Conservation (phyloP, 2,329 filamentous ascomycete genomes). For the Neopestalotiopsis sp. region DNA sequence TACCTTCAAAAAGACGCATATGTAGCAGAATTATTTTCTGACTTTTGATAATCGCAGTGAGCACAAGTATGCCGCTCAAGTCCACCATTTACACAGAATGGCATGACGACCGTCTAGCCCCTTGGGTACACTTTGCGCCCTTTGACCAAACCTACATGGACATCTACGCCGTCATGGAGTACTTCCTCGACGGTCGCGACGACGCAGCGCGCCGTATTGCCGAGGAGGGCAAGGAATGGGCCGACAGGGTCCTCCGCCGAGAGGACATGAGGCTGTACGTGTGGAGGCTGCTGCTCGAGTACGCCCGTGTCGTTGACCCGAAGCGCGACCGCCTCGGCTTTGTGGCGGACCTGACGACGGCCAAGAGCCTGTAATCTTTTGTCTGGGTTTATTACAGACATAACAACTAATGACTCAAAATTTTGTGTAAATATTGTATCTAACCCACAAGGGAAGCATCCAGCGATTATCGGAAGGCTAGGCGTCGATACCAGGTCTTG, state of each 20-base stretch:
- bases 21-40: too few relatives aligned
- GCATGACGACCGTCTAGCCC: constrained; percentile 72
- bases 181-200: constrained; percentile 60
- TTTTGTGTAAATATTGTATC: constrained; percentile 1
- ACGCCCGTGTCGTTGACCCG: constrained; percentile 54
- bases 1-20: not conserved
- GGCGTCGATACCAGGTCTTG: not conserved
- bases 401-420: not conserved
- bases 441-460: not conserved
- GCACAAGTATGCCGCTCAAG: constrained; percentile 71
- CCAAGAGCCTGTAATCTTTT: not conserved
- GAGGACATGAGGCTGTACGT: constrained; percentile 74
- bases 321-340: constrained; percentile 44
- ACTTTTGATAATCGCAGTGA: constrained; percentile 39
- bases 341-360: constrained; percentile 42
- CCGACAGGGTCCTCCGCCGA: constrained; percentile 62
- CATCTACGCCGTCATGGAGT: constrained; percentile 68
- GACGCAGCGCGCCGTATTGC: constrained; percentile 65
- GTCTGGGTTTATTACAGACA: not conserved
- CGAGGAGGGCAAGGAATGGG: constrained; percentile 64
- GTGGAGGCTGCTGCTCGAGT: constrained; percentile 65
- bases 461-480: not conserved
- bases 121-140: constrained; percentile 77
- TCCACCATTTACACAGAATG: constrained; percentile 76
- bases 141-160: constrained; percentile 73